A percentile compares a stretch with the other conserved stretches of the same genome.
Conservation (phyloP, 768 basidiomycete genomes). For the Leccinum boreale region DNA sequence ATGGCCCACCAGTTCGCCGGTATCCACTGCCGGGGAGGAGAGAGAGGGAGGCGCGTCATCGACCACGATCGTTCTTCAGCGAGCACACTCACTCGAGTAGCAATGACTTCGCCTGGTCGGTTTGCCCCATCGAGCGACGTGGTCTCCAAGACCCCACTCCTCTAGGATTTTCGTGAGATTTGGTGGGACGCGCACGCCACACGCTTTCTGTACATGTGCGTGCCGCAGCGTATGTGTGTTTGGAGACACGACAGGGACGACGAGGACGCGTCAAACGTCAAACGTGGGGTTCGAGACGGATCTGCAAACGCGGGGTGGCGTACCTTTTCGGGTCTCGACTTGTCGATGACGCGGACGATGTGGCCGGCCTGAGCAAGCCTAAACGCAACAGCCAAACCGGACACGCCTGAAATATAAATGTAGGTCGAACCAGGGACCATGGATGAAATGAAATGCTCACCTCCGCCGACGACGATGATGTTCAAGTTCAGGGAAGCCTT, state of each 20-base stretch:
- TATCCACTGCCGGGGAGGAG: constrained; percentile 31
- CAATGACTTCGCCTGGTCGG: constrained; percentile 13
- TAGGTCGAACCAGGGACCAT: not conserved
- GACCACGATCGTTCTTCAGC: not conserved
- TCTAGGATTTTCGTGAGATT: constrained; percentile 53
- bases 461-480: constrained; percentile 18
- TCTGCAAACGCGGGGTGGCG: not conserved
- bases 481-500: constrained; percentile 13
- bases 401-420: constrained; percentile 30
- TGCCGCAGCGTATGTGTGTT: not conserved
- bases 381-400: constrained; percentile 53
- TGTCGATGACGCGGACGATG: constrained; percentile 49
- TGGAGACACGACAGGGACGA: not conserved
- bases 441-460: constrained; percentile 3
- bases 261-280: not conserved
- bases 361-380: constrained; percentile 55
- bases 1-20: constrained; percentile 40
- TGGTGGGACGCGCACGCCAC: constrained; percentile 46
- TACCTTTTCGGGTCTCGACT: constrained; percentile 40
- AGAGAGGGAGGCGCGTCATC: not conserved
- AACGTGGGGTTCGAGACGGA: not conserved
- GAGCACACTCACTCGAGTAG: constrained; percentile 12
- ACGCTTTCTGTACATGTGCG: constrained; percentile 25
- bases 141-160: constrained; percentile 49
- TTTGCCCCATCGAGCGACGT: constrained; percentile 33